These are phyloP conservation scores for Pythium oligandrum DNA, from an alignment of 352 stramenopile genomes.

Conservation along the genomic window DNA sequence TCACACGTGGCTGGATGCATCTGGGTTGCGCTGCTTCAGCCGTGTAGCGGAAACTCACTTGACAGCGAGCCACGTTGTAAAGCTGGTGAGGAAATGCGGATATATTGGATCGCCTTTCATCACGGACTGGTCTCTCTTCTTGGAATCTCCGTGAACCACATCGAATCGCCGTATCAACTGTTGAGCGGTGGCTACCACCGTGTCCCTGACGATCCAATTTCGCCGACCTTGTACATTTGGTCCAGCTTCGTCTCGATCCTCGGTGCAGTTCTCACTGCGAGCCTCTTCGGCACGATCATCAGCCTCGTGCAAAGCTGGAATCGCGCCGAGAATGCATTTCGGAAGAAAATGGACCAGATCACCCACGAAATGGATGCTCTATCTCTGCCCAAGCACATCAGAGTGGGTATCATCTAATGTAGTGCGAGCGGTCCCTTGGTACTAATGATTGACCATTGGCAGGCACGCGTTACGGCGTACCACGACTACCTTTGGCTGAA, in stretches of 20 bases:
- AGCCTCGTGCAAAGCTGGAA: constrained; percentile 62
- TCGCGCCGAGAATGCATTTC: constrained; percentile 54
- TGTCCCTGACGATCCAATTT: neutral
- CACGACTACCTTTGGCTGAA: constrained; percentile 76
- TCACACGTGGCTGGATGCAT: constrained; percentile 49
- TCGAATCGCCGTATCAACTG: constrained; percentile 41
- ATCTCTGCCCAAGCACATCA: constrained; percentile 42
- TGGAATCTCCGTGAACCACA: constrained; percentile 36
- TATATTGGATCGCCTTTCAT: constrained; percentile 59
- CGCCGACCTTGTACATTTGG: constrained; percentile 24
- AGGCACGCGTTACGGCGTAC: constrained; percentile 46
- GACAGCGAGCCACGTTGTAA: constrained; percentile 22
- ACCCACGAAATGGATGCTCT: constrained; percentile 62
- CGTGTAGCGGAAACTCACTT: constrained; percentile 24
- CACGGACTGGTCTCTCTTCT: constrained; percentile 52
- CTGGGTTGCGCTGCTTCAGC: constrained; percentile 49
- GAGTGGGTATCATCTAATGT: constrained; percentile 18
- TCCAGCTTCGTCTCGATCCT: constrained; percentile 35
- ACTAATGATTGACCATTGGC: neutral
- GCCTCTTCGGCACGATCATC: constrained; percentile 55
- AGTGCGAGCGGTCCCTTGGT: no score
- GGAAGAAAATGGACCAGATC: constrained; percentile 72
- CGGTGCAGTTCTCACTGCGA: constrained; percentile 37
- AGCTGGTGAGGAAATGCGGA: constrained; percentile 26
- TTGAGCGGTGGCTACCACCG: constrained; percentile 40